Percentiles rank a stretch among this genome's conserved stretches.
These are phyloP conservation scores for Phytophthora sansomeana DNA, from an alignment of 352 stramenopile genomes.

Conservation along the genomic window DNA sequence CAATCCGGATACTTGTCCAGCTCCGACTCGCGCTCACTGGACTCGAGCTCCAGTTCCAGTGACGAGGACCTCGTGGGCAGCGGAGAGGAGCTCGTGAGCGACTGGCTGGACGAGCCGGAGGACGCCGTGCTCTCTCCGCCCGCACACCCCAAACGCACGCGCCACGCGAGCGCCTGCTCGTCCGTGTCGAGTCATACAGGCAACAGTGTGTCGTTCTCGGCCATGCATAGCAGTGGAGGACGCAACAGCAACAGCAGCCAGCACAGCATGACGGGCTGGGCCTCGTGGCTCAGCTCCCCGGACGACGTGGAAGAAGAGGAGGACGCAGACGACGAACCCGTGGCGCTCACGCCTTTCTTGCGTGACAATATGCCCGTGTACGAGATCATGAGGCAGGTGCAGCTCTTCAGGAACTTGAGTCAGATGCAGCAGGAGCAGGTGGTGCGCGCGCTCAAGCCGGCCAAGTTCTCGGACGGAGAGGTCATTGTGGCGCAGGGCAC, in stretches of 20 bases:
- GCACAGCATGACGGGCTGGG: slow-evolving; percentile 66
- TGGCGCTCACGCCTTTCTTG: slow-evolving; percentile 77
- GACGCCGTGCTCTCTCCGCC: slow-evolving; percentile 67
- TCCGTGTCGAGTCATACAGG: slow-evolving; percentile 59
- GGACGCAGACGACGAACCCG: slow-evolving; percentile 72
- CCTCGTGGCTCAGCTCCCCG: slow-evolving; percentile 72
- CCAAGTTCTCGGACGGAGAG: slow-evolving; percentile 86
- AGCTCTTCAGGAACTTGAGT: slow-evolving; percentile 88
- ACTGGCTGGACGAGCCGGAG: slow-evolving; percentile 82
- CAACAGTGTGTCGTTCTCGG: slow-evolving; percentile 40
- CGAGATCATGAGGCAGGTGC: slow-evolving; percentile 89
- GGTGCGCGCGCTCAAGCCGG: slow-evolving; percentile 81
- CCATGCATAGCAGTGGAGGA: slow-evolving; percentile 43
- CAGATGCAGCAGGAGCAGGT: slow-evolving; percentile 91
- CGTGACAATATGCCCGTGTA: slow-evolving; percentile 89
- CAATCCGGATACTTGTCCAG: slow-evolving; percentile 42
- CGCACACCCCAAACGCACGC: slow-evolving; percentile 31
- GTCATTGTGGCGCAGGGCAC: slow-evolving; percentile 89
- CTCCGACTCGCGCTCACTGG: slow-evolving; percentile 50
- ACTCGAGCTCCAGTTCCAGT: slow-evolving; percentile 51
- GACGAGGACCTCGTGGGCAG: slow-evolving; percentile 51
- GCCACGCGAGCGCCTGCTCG: slow-evolving; percentile 58
- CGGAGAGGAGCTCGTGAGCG: slow-evolving; percentile 67
- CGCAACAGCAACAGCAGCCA: slow-evolving; percentile 61
- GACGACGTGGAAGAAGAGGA: slow-evolving; percentile 74